Conservation (phyloP, 148 eudicot species). For the Oxyria digyna region DNA sequence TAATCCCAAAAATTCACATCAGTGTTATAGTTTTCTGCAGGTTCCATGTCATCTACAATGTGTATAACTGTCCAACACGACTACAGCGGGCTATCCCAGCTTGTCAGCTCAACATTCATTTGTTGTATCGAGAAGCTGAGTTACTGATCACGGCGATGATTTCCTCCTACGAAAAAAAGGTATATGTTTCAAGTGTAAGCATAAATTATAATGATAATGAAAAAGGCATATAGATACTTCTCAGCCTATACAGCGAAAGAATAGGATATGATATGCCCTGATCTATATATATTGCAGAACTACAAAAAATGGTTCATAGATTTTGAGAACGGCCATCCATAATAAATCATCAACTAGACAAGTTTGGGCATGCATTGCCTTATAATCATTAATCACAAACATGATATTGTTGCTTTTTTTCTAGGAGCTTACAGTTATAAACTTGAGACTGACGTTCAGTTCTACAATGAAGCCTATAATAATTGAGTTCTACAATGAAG, state of each 20-base stretch:
- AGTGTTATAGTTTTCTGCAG: neutral
- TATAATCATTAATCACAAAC: neutral
- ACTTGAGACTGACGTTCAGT: no score
- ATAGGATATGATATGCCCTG: neutral
- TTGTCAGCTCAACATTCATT: neutral
- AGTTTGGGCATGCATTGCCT: neutral
- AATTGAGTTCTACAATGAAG: neutral
- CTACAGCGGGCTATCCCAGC: neutral
- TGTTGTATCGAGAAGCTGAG: neutral
- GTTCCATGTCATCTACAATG: neutral
- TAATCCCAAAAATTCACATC: neutral
- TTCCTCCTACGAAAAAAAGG: neutral
- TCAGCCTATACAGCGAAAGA: neutral
- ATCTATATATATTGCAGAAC: neutral
- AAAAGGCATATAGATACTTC: neutral
- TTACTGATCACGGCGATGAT: neutral
- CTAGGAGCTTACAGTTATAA: no score
- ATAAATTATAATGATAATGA: neutral
- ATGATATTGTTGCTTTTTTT: neutral
- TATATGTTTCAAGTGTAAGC: neutral
- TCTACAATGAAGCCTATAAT: neutral
- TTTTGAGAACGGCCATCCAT: neutral
- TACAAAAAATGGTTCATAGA: neutral
- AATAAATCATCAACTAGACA: neutral
- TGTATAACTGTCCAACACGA: no score